Evolutionary conservation across 257 asterid genomes (phyloP).

Genomic region (Salvia hispanica): DNA sequence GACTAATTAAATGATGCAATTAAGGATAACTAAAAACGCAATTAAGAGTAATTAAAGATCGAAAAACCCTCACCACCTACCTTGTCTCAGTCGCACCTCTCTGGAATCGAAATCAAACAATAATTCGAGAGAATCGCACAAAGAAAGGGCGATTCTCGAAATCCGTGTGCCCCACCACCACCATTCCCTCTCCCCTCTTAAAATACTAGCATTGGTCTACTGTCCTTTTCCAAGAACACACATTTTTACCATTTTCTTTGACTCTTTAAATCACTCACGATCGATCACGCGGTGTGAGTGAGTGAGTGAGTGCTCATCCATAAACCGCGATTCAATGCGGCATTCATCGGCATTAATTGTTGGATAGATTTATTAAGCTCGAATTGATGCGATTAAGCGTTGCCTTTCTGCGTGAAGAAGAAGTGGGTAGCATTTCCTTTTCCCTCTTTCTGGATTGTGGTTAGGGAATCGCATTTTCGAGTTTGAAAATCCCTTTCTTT

Average conservation of each 20-base stretch:
- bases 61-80: conserved; percentile 25
- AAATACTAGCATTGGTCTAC: conserved; percentile 29
- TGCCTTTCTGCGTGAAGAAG: conserved; percentile 10
- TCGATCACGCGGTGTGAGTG: background rate
- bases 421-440: conserved; percentile 48
- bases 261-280: background rate
- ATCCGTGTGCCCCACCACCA: conserved; percentile 42
- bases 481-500: conserved; percentile 39
- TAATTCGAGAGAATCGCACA: background rate
- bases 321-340: background rate
- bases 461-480: conserved; percentile 39
- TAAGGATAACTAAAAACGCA: background rate
- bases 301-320: background rate
- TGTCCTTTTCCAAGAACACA: conserved; percentile 42
- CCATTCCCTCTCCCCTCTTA: background rate
- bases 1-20: background rate
- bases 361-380: too few relatives aligned
- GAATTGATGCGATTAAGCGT: background rate
- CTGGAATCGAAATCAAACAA: conserved; percentile 1
- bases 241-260: conserved; percentile 24
- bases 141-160: conserved; percentile 17
- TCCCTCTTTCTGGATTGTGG: conserved; percentile 25
- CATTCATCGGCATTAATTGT: background rate
- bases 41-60: background rate
- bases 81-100: background rate